These are phyloP conservation scores for Carnegiea gigantea DNA, from an alignment of 179 eudicot species.

Conservation along the genomic window DNA sequence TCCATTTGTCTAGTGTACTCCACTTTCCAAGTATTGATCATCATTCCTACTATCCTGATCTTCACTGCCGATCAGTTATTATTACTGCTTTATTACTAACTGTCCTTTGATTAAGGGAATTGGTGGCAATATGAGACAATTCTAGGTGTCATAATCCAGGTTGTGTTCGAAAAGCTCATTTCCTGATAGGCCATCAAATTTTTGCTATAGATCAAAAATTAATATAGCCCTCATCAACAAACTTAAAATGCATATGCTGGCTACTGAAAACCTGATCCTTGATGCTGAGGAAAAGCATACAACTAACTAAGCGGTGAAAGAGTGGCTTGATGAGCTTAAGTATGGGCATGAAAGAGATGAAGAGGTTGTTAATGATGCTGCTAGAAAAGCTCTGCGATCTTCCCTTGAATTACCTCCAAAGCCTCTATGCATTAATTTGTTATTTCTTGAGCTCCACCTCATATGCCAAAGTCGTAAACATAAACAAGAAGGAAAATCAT, in stretches of 20 bases:
- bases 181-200: neutral
- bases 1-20: too few relatives aligned
- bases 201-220: neutral
- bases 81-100: neutral
- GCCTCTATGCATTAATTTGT: neutral
- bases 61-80: neutral
- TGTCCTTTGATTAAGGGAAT: neutral
- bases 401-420: neutral
- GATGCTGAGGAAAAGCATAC: constrained; percentile 4
- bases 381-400: neutral
- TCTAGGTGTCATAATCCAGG: constrained; percentile 2
- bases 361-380: neutral
- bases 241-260: neutral
- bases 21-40: neutral
- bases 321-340: too few relatives aligned
- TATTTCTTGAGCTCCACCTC: neutral
- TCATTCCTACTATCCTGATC: neutral
- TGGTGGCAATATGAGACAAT: constrained; percentile 11
- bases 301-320: neutral
- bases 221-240: neutral
- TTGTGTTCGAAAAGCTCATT: neutral
- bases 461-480: neutral
- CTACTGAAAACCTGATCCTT: too few relatives aligned
- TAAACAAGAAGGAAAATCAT: neutral
- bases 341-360: neutral